A percentile compares a stretch with the other conserved stretches of the same genome.
Conservation (phyloP, 1,139 yeast species). For the Candida glucosophila region DNA sequence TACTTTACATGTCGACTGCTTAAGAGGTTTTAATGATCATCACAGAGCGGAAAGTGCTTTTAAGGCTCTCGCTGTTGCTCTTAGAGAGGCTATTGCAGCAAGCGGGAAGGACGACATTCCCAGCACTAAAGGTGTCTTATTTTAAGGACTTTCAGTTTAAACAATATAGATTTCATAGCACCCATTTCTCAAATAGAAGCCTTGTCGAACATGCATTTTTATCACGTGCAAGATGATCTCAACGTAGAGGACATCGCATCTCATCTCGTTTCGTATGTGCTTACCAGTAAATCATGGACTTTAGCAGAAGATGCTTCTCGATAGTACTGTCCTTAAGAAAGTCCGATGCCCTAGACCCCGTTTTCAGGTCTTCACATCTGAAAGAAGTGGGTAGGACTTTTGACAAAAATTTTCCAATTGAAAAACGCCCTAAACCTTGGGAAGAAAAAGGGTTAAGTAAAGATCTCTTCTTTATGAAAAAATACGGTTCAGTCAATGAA, state of each 20-base stretch:
- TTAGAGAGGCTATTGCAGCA: slow-evolving; percentile 73
- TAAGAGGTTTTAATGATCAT: slow-evolving; percentile 91
- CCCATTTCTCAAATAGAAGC: too few species aligned
- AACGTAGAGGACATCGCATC: too few species aligned
- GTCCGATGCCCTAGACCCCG: slow-evolving; percentile 4
- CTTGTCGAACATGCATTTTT: too few species aligned
- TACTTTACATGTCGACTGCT: slow-evolving; percentile 88
- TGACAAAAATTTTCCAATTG: slow-evolving; percentile 7
- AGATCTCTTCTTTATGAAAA: slow-evolving; percentile 33
- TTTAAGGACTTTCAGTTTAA: too few species aligned
- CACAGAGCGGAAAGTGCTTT: slow-evolving; percentile 95
- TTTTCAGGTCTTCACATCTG: slow-evolving; percentile 13
- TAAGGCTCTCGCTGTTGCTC: slow-evolving; percentile 89
- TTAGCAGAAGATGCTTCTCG: slow-evolving; percentile 3
- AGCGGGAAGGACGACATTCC: slow-evolving; percentile 91
- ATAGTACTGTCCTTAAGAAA: slow-evolving; percentile 1
- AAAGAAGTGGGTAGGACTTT: slow-evolving; percentile 8
- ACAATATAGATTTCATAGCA: too few species aligned
- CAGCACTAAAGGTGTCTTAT: slow-evolving; percentile 89
- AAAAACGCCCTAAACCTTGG: slow-evolving; percentile 23
- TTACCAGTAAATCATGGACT: slow-evolving; percentile 2
- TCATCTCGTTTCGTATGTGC: too few species aligned
- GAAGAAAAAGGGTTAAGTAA: slow-evolving; percentile 27
- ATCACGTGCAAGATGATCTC: too few species aligned
- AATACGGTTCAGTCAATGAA: slow-evolving; percentile 25